Evolutionary conservation across 2,329 filamentous ascomycete species (phyloP).

Genomic region (Fusarium nurragi): DNA sequence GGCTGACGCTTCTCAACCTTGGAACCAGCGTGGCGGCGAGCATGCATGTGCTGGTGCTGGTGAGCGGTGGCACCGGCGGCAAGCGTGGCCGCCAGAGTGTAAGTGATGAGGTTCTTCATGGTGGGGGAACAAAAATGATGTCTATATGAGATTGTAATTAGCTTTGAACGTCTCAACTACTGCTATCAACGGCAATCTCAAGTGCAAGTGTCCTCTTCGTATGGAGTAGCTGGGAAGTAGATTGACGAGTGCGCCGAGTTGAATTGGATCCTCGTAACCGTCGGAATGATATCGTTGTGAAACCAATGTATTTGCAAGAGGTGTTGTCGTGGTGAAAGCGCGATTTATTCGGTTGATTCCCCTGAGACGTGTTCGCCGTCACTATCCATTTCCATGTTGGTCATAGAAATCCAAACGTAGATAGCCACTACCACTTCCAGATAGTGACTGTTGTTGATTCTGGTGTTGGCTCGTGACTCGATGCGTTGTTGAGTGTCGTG

Average conservation of each 20-base stretch:
- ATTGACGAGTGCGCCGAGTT: neutral
- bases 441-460: neutral
- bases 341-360: neutral
- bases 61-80: slow-evolving; percentile 66
- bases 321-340: neutral
- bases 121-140: slow-evolving; percentile 37
- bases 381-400: neutral
- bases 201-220: neutral
- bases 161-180: slow-evolving; percentile 18
- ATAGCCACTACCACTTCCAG: neutral
- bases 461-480: neutral
- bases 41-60: slow-evolving; percentile 67
- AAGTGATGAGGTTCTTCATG: slow-evolving; percentile 62
- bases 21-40: slow-evolving; percentile 61
- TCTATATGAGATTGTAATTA: slow-evolving; percentile 31
- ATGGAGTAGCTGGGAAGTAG: neutral
- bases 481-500: neutral
- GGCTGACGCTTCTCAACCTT: slow-evolving; percentile 59
- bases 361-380: neutral
- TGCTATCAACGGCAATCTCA: neutral
- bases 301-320: neutral
- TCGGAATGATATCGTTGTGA: neutral
- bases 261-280: neutral
- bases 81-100: slow-evolving; percentile 63
- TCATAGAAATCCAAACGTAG: neutral